Evolutionary conservation across 257 asterid genomes (phyloP).

Genomic region (Solanum corneliomulleri): DNA sequence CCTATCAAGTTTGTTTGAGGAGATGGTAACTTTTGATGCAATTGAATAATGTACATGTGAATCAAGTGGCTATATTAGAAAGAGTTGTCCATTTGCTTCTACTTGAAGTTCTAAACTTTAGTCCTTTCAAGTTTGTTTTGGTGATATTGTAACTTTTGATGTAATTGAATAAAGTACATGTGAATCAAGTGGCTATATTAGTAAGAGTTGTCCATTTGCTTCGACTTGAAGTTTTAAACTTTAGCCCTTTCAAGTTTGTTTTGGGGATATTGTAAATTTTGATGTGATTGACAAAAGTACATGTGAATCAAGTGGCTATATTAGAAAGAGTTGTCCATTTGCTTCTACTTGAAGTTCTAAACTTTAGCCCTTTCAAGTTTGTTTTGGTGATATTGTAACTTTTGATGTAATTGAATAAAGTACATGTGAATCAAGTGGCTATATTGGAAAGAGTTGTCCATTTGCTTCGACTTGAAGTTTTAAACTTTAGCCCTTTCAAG

Average conservation of each 20-base stretch:
- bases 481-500: neutral
- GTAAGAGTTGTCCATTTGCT: slow-evolving; percentile 21
- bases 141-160: neutral
- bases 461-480: too few relatives aligned
- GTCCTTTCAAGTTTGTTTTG: neutral
- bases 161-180: neutral
- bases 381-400: neutral
- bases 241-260: neutral
- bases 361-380: neutral
- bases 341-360: neutral
- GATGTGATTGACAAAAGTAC: neutral
- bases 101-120: neutral
- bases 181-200: slow-evolving; percentile 11
- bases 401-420: neutral
- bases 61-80: slow-evolving; percentile 13
- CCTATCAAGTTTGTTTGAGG: neutral
- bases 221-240: too few relatives aligned
- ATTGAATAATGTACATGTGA: neutral
- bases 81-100: slow-evolving; percentile 25
- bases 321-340: slow-evolving; percentile 31
- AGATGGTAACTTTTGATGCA: neutral
- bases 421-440: slow-evolving; percentile 3
- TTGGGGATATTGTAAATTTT: neutral
- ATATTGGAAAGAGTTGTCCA: slow-evolving; percentile 22
- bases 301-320: slow-evolving; percentile 6